These are phyloP conservation scores for Ceratocystis huliohia DNA, from an alignment of 2,329 filamentous ascomycete species.

Conservation along the genomic window DNA sequence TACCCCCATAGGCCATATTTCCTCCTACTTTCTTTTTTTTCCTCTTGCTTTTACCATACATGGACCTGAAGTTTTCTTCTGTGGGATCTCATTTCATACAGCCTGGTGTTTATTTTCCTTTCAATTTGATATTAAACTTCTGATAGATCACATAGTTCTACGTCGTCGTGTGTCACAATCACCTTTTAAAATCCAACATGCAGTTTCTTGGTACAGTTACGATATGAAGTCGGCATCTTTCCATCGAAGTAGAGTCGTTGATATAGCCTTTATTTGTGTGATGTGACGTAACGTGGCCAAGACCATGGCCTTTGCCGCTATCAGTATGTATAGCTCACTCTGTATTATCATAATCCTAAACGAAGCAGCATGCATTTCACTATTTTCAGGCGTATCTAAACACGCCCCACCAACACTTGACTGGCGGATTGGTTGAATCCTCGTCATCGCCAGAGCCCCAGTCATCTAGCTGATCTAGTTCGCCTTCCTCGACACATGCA, in stretches of 20 bases:
- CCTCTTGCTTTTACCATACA: background rate
- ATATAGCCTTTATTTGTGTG: background rate
- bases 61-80: background rate
- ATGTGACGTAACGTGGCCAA: too few relatives aligned
- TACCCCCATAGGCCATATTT: too few relatives aligned
- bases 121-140: background rate
- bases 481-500: conserved; percentile 45
- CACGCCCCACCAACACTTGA: conserved; percentile 59
- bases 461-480: conserved; percentile 57
- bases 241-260: background rate
- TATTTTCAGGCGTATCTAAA: conserved; percentile 30
- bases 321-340: too few relatives aligned
- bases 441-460: conserved; percentile 45
- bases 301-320: too few relatives aligned
- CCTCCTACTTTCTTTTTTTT: background rate
- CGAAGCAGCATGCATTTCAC: background rate
- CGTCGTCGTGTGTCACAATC: background rate
- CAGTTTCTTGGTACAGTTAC: background rate
- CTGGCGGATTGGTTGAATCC: conserved; percentile 26
- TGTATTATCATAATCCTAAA: too few relatives aligned
- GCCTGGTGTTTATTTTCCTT: conserved; percentile 4
- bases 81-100: conserved; percentile 6
- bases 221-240: background rate
- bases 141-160: background rate
- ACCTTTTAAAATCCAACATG: background rate